Evolutionary conservation across 2,329 filamentous ascomycete species (phyloP).

Genomic region (Ceratocystis albifundus): DNA sequence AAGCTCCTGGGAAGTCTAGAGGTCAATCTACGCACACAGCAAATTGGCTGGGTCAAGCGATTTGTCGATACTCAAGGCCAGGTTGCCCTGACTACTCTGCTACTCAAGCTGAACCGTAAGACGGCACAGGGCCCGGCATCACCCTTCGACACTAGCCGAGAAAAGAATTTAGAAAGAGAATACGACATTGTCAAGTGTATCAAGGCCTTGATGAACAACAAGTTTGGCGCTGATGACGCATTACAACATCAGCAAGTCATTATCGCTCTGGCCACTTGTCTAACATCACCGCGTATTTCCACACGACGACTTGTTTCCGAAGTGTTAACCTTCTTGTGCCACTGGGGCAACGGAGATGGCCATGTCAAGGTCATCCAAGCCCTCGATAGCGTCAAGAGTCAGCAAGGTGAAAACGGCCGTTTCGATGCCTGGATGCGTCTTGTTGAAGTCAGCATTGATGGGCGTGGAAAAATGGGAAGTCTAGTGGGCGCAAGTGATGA

Average conservation of each 20-base stretch:
- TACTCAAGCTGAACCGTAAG: constrained; percentile 86
- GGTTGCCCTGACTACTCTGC: constrained; percentile 84
- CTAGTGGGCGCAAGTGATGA: constrained; percentile 94
- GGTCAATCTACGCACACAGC: constrained; percentile 89
- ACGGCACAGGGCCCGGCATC: constrained; percentile 58
- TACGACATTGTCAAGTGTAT: constrained; percentile 97
- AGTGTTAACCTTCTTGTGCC: constrained; percentile 88
- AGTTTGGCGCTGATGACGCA: constrained; percentile 94
- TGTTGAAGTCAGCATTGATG: constrained; percentile 92
- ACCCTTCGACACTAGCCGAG: constrained; percentile 47
- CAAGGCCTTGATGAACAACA: constrained; percentile 98
- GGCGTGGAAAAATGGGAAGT: constrained; percentile 96
- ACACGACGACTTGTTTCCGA: constrained; percentile 93
- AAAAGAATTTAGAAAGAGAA: constrained; percentile 78
- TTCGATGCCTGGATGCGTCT: constrained; percentile 99
- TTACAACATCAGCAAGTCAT: constrained; percentile 82
- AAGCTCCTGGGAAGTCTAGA: constrained; percentile 89
- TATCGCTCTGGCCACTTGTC: constrained; percentile 70
- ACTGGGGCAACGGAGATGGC: constrained; percentile 80
- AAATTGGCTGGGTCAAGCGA: constrained; percentile 91
- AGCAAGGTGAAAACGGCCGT: constrained; percentile 81
- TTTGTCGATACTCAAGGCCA: constrained; percentile 97
- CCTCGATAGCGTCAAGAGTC: constrained; percentile 78
- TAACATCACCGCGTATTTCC: constrained; percentile 79
- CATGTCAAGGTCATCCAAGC: constrained; percentile 90